phyloP scores from a whole-genome alignment of 495 filamentous ascomycete genomes.

The Podospora sp. region DNA sequence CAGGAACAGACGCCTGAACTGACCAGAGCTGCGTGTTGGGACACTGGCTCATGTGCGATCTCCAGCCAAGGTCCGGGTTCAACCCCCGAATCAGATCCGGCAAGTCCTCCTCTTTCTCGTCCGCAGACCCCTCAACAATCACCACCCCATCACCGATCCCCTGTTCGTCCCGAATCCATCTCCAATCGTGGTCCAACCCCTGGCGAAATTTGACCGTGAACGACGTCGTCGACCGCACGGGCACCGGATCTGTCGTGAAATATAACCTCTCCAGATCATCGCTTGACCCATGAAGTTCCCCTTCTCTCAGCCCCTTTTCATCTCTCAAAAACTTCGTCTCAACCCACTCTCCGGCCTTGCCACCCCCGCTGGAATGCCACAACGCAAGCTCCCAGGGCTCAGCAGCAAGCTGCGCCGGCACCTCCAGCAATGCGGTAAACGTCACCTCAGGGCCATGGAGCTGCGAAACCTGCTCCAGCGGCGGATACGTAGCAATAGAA shows the following conservation, averaged over 20 bases:
- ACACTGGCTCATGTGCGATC: conserved; percentile 62
- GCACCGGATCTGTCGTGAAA: conserved; percentile 45
- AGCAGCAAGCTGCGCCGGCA: conserved; percentile 54
- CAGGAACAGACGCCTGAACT: conserved; percentile 57
- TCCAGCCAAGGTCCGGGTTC: conserved; percentile 60
- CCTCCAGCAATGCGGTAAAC: conserved; percentile 75
- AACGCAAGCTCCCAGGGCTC: conserved; percentile 72
- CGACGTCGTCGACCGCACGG: conserved; percentile 46
- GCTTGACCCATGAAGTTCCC: conserved; percentile 39
- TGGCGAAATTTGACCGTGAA: conserved; percentile 81
- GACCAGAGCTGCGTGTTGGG: conserved; percentile 74
- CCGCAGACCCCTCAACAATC: conserved; percentile 45
- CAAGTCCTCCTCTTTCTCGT: conserved; percentile 46
- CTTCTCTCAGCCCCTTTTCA: conserved; percentile 43
- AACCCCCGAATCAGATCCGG: conserved; percentile 62
- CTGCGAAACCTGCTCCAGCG: conserved; percentile 69
- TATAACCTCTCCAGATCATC: conserved; percentile 44
- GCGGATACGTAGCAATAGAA: conserved; percentile 57
- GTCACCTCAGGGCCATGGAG: conserved; percentile 52
- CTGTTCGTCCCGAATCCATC: conserved; percentile 71
- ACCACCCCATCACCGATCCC: conserved; percentile 64
- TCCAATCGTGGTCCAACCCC: conserved; percentile 60
- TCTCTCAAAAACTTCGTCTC: conserved; percentile 44
- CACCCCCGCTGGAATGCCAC: conserved; percentile 67
- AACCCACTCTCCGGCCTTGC: conserved; percentile 45